These are phyloP conservation scores for Clonostachys rhizophaga DNA, from an alignment of 2,329 filamentous ascomycete genomes.

Conservation along the genomic window DNA sequence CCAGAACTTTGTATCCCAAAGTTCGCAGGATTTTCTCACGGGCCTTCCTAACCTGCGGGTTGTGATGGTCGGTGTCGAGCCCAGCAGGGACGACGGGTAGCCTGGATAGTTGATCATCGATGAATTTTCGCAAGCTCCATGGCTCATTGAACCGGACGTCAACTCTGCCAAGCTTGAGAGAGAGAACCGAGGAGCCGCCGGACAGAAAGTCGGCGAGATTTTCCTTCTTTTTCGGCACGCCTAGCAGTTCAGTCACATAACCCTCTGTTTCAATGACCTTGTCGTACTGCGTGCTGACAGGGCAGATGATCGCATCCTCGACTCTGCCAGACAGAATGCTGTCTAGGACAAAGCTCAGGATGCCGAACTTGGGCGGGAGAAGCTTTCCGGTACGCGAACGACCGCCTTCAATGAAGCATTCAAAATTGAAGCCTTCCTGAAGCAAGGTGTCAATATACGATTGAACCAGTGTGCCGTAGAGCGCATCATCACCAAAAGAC, in stretches of 20 bases:
- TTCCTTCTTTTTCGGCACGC: slow-evolving; percentile 92
- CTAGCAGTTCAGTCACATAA: slow-evolving; percentile 90
- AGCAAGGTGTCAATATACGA: slow-evolving; percentile 91
- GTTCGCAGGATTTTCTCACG: slow-evolving; percentile 75
- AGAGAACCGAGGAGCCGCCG: slow-evolving; percentile 78
- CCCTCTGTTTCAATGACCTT: slow-evolving; percentile 98
- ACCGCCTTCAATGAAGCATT: slow-evolving; percentile 96
- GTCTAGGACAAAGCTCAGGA: slow-evolving; percentile 86
- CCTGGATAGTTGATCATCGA: slow-evolving; percentile 67
- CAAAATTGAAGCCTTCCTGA: slow-evolving; percentile 87
- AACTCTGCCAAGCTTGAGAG: slow-evolving; percentile 82
- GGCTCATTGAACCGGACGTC: slow-evolving; percentile 96
- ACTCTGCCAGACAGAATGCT: slow-evolving; percentile 84
- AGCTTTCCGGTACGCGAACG: slow-evolving; percentile 91
- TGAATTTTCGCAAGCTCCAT: slow-evolving; percentile 82
- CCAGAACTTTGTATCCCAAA: slow-evolving; percentile 85
- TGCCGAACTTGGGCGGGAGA: slow-evolving; percentile 90
- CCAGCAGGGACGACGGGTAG: slow-evolving; percentile 36
- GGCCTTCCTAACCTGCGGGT: slow-evolving; percentile 44
- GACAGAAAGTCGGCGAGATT: slow-evolving; percentile 88
- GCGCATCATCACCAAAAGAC: slow-evolving; percentile 84
- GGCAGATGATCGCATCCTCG: slow-evolving; percentile 87
- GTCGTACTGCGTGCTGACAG: slow-evolving; percentile 96
- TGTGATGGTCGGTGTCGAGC: slow-evolving; percentile 38
- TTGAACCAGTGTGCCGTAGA: slow-evolving; percentile 92